phyloP scores from a whole-genome alignment of 1,284 basidiomycete species.

The Sutorius eximius region DNA sequence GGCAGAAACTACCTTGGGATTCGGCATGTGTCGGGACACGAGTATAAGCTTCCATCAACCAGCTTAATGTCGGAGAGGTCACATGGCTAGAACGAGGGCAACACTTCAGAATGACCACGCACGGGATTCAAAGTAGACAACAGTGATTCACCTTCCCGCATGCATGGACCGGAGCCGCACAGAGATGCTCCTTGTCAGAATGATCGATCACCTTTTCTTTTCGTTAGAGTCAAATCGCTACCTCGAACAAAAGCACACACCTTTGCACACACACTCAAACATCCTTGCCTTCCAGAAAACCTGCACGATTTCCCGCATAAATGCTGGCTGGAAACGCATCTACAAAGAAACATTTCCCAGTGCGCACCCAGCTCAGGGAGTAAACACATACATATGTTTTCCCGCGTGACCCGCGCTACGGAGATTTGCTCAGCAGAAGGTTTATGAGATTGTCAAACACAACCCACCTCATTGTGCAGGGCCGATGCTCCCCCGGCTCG shows the following conservation, averaged over 20 bases:
- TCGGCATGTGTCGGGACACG: conserved; percentile 45
- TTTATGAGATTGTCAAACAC: not conserved
- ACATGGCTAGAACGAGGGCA: conserved; percentile 42
- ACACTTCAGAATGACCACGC: not conserved
- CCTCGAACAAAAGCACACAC: conserved; percentile 27
- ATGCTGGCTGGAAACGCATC: conserved; percentile 50
- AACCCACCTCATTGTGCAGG: conserved; percentile 50
- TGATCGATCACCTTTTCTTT: conserved; percentile 43
- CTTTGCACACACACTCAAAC: conserved; percentile 49
- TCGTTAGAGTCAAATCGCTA: not conserved
- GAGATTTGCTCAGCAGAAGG: not conserved
- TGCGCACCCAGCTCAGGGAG: not conserved
- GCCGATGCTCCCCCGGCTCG: conserved; percentile 25
- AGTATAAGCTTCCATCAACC: conserved; percentile 35
- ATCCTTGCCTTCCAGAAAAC: conserved; percentile 46
- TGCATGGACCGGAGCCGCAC: conserved; percentile 52
- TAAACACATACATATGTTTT: conserved; percentile 46
- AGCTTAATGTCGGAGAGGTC: conserved; percentile 38
- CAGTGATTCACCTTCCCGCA: conserved; percentile 48
- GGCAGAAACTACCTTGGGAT: conserved; percentile 40
- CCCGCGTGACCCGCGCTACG: conserved; percentile 57
- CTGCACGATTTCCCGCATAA: conserved; percentile 51
- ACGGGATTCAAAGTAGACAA: not conserved
- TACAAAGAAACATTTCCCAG: conserved; percentile 18
- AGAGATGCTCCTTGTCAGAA: conserved; percentile 48